These are phyloP conservation scores for Malus hybrid DNA, from an alignment of 331 rosid species.

Conservation along the genomic window DNA sequence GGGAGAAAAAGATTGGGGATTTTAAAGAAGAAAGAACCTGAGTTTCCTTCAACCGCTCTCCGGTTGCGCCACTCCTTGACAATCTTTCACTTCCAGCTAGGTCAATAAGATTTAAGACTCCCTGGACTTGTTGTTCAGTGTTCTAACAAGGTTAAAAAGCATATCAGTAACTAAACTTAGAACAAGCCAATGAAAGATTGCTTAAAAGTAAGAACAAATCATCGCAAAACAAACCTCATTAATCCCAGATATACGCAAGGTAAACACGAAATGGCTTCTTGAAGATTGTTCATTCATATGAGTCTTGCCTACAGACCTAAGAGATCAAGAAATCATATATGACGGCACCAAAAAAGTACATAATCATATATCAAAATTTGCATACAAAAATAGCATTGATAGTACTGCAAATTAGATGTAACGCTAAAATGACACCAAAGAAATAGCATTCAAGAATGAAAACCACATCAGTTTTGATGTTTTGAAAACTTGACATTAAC, in stretches of 20 bases:
- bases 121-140: constrained; percentile 95
- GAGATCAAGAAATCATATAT: not conserved
- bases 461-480: not conserved
- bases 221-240: constrained; percentile 48
- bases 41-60: constrained; percentile 92
- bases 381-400: not conserved
- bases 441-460: not conserved
- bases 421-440: not conserved
- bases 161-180: not conserved
- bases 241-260: constrained; percentile 71
- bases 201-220: not conserved
- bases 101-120: constrained; percentile 83
- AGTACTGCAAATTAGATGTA: not conserved
- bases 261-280: constrained; percentile 86
- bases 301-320: constrained; percentile 84
- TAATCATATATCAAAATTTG: not conserved
- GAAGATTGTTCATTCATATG: constrained; percentile 93
- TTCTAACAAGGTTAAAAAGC: constrained; percentile 30
- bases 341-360: not conserved
- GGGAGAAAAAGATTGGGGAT: not conserved
- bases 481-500: not conserved
- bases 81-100: constrained; percentile 96
- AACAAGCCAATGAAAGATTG: not conserved
- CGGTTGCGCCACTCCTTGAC: constrained; percentile 88
- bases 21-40: constrained; percentile 39